phyloP scores from a whole-genome alignment of 257 asterid genomes.

The Marsdenia floribunda region DNA sequence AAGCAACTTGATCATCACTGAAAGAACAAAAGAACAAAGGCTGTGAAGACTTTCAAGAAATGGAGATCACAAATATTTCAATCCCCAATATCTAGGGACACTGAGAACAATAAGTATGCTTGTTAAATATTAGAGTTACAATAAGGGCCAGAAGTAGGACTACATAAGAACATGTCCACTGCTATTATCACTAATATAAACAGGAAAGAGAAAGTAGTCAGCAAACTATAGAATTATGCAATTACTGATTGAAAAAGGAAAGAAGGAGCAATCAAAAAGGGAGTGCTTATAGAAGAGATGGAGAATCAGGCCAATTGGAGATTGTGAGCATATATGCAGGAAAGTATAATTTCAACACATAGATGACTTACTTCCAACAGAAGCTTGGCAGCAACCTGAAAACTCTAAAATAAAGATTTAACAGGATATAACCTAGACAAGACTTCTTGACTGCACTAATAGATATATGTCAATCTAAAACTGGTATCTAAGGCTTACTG shows the following conservation, averaged over 20 bases:
- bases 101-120: background rate
- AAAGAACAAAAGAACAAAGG: background rate
- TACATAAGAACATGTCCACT: background rate
- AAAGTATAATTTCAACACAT: too few relatives aligned
- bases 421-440: background rate
- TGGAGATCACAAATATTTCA: background rate
- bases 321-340: too few relatives aligned
- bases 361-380: too few relatives aligned
- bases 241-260: background rate
- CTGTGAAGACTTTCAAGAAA: background rate
- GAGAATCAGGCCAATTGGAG: too few relatives aligned
- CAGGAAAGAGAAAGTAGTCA: background rate
- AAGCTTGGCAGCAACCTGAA: too few relatives aligned
- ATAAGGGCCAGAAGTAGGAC: background rate
- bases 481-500: background rate
- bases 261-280: background rate
- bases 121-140: background rate
- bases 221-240: background rate
- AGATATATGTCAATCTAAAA: too few relatives aligned
- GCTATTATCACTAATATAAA: background rate
- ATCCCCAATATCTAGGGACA: background rate
- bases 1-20: background rate
- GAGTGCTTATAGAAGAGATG: too few relatives aligned
- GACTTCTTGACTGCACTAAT: background rate
- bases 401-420: too few relatives aligned